Base-by-base conservation (phyloP, 345 rosid genomes). In the Geranium brycei region DNA sequence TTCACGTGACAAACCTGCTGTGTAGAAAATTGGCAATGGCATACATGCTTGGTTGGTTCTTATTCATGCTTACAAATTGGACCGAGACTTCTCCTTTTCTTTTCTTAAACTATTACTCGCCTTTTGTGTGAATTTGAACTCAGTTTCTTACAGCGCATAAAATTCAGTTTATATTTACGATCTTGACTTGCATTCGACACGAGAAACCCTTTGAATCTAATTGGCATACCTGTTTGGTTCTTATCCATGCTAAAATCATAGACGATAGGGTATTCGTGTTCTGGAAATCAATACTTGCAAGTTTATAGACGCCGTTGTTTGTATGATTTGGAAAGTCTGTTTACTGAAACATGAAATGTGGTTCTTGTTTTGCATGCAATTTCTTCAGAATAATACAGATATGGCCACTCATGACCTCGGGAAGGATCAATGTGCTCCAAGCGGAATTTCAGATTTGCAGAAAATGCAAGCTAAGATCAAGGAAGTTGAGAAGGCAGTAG, bases 401-500 rank as follows among this genome's bases (percentile, higher is more conserved):
- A 47, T 47, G 53, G 3, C 53, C 53, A 7, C 14, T 47, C 53
- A 47, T 47, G 84, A 75, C 31, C 60, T 69, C 60, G 62, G 63
- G 66, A 71, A 61, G 61, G 75, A 65, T 59, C 63, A 67, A 62
- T 64, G 58, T 67, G 19, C 70, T 31, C 58, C 74, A n/a, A 79
- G 66, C 70, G 87, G 79, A 69, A 68, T 79, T 75, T 77, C 79
- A 31, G 81, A 80, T 64, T 77, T 82, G 75, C 74, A 74, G 76
- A 73, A 80, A 71, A 77, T 82, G 73, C 82, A 80, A 64, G 66
- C 76, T 31, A 73, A 74, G 69, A 74, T 79, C 28, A 77, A 75
- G 68, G 83, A 79, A 62, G 77, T 86, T 64, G 89, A 78, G 66
- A 78, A 83, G 74, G 84, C 79, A 32, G 66, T 88, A 66, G 72